Conservation (phyloP, 139 green algal species). For the Chlamydomonas incerta region DNA sequence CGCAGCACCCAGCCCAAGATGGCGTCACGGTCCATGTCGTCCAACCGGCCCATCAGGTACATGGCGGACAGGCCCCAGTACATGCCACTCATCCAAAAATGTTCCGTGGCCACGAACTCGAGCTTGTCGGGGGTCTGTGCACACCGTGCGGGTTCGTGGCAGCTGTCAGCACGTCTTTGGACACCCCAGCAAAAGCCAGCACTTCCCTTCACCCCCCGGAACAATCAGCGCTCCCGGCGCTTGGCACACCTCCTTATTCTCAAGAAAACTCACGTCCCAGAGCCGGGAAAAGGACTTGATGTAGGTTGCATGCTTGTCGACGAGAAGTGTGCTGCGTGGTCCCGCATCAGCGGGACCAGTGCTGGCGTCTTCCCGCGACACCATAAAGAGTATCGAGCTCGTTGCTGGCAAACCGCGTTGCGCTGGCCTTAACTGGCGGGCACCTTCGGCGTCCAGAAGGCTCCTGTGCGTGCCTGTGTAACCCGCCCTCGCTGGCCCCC, state of each 20-base stretch:
- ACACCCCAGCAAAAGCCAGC: too few relatives aligned
- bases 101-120: slow-evolving; percentile 88
- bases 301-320: slow-evolving; percentile 85
- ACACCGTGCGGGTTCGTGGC: background rate
- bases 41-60: slow-evolving; percentile 75
- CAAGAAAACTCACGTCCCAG: slow-evolving; percentile 48
- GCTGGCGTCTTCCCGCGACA: background rate
- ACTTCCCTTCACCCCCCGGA: too few relatives aligned
- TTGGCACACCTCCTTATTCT: too few relatives aligned
- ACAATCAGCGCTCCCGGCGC: too few relatives aligned
- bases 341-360: background rate
- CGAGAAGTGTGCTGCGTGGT: slow-evolving; percentile 57
- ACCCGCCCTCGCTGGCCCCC: too few relatives aligned
- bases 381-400: too few relatives aligned
- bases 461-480: too few relatives aligned
- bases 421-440: too few relatives aligned
- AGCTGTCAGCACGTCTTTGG: background rate
- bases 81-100: slow-evolving; percentile 96
- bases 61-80: slow-evolving; percentile 98
- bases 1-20: slow-evolving; percentile 74
- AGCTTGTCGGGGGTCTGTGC: slow-evolving; percentile 61
- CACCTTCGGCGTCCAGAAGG: too few relatives aligned
- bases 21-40: slow-evolving; percentile 75
- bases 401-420: too few relatives aligned
- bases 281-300: slow-evolving; percentile 79